phyloP scores from a whole-genome alignment of 2,329 filamentous ascomycete species.

The Verruconis gallopava region DNA sequence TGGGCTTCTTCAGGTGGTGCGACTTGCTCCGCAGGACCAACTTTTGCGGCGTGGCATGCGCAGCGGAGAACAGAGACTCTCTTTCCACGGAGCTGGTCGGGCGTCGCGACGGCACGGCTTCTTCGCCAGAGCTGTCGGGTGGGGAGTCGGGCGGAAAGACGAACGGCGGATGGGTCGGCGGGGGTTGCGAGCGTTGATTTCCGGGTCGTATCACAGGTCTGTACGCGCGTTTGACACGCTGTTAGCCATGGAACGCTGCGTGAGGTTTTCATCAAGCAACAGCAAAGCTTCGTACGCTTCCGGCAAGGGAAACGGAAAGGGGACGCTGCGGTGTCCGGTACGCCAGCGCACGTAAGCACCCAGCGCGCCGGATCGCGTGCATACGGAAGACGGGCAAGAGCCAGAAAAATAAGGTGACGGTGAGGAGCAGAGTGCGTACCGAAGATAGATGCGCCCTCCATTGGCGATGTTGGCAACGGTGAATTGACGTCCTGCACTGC shows the following conservation, averaged over 20 bases:
- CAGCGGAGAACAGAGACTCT: conserved; percentile 20
- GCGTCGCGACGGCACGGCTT: conserved; percentile 18
- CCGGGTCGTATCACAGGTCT: conserved; percentile 9
- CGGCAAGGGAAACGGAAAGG: no score
- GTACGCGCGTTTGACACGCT: background rate
- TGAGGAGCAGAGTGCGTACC: no score
- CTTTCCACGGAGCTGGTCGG: conserved; percentile 24
- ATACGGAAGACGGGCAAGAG: no score
- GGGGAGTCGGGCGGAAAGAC: conserved; percentile 27
- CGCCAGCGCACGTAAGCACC: no score
- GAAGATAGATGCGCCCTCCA: conserved; percentile 35
- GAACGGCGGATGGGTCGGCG: conserved; percentile 20
- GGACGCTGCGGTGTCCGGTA: no score
- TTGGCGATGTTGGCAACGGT: conserved; percentile 35
- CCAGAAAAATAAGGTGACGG: no score
- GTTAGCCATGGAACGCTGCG: no score
- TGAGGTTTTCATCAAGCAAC: no score
- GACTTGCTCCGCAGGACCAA: background rate
- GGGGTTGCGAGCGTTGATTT: conserved; percentile 15
- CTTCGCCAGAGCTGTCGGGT: conserved; percentile 16
- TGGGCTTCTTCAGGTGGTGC: background rate
- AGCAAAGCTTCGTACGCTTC: no score
- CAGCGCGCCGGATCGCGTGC: no score
- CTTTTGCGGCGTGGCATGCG: conserved; percentile 10
- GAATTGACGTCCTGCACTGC: conserved; percentile 25